Evolutionary conservation across 805 yeast species (phyloP), one percentile per base, ranked within the genome.

Genomic region (Cyberlindnera americana): DNA sequence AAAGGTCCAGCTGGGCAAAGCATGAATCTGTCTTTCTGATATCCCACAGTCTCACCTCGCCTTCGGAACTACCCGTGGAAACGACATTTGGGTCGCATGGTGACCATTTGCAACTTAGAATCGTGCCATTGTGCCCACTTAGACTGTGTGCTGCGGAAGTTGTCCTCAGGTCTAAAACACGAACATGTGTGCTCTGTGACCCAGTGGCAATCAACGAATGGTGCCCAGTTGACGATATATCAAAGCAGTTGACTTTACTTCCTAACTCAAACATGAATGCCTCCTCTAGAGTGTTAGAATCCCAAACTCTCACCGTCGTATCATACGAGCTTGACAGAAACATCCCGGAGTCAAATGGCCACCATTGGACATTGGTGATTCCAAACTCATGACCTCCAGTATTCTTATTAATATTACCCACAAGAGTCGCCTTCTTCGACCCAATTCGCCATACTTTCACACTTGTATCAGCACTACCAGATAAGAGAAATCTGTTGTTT

Each of bases 261-360:
- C 70, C 79, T 43, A 88, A 39, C 28, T 77, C 73, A 48, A 87
- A 83, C 3, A 75, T 60, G 50, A 84, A 86, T 0, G 78, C 95
- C 15, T 77, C 75, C n/a, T 69, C 67, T 48, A 89, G 62, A 14
- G 72, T 64, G 40, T 72, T 72, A 0, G 96, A 73, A 56, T 88
- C 96, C 95, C 95, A 90, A 1, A 88, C 69, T 46, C 81, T 83
- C 17, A 89, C 74, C 0, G 78, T 73, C 42, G 75, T 77, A 59
- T 90, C 97, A 58, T 79, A 87, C 0, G 96, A 86, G 1, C 88
- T 78, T 3, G 88, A 74, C 15, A 88, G 70, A 64, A 88, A 89
- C 80, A 90, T 71, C 1, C 96, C 96, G 24, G 81, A 77, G 60
- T 90, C 97, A 32, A 66, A 65, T 0, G 93, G 89, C 91, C 96